Evolutionary conservation across 2,329 filamentous ascomycete genomes (phyloP), one percentile per base, ranked within the genome.

Genomic region (Bipolaris cookei): DNA sequence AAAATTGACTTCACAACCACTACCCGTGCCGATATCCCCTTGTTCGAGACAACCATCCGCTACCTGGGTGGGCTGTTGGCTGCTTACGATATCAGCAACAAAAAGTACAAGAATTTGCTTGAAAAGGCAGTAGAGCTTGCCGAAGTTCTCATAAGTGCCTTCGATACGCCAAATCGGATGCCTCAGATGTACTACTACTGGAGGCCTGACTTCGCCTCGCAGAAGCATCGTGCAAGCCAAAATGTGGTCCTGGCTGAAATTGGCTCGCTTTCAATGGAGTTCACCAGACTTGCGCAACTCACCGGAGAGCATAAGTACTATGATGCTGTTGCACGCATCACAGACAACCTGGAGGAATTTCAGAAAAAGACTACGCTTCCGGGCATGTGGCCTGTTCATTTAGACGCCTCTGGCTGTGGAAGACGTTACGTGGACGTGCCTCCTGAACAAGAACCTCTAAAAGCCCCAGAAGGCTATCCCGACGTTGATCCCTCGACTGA

Each of bases 11-110:
- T 90, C 69, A 82, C 83, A 1, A 81, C 76, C 1, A 84, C 85
- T 0, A 73, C 74, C 10, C 65, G 75, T 5, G 71, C 76, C 5
- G 78, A 82, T 30, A 83, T 90, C 62, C 89, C 88, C 60, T 78
- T 90, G 0, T 90, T 91, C 59, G 88, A 91, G 74, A 90, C 87
- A 1, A 89, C 83, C 10, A 90, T 90, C 56, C 83, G 88, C 39
- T 90, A 90, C 68, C 81, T 91, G 0, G 88, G 88, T 13, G 88
- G 88, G 1, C 81, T 90, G 52, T 68, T 91, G 53, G 84, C 85
- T n/a, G 88, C 88, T 0, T 90, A 90, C 68, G 88, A 90, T 68
- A 72, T 90, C 20, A 89, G 86, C 65, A 80, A 78, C 32, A 81
- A 80, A 52, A 77, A 82, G 56, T 76, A 82, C 57, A 70, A 71